Percentiles rank a stretch among this genome's conserved stretches.
These are phyloP conservation scores for Pythium aristosporum DNA, from an alignment of 352 stramenopile genomes.

Conservation along the genomic window DNA sequence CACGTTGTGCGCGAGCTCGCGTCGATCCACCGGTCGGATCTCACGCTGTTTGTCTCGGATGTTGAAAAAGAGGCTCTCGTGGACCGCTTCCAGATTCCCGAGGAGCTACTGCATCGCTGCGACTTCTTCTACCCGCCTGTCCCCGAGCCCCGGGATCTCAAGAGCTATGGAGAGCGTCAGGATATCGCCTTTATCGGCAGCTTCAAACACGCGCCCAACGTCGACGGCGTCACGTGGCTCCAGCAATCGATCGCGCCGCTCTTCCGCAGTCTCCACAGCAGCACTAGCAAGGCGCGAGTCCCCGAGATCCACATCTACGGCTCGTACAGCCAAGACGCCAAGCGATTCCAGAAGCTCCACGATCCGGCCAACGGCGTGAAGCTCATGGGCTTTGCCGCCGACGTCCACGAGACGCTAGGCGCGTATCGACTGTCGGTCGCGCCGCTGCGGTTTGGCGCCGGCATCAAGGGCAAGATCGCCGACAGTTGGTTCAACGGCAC, in stretches of 20 bases:
- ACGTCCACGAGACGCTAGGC: constrained; percentile 71
- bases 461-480: constrained; percentile 95
- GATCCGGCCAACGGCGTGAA: constrained; percentile 48
- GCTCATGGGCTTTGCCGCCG: constrained; percentile 79
- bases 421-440: constrained; percentile 81
- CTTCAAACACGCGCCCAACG: constrained; percentile 92
- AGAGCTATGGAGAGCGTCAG: constrained; percentile 39
- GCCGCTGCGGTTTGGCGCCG: constrained; percentile 91
- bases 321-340: constrained; percentile 57
- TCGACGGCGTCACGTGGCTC: constrained; percentile 86
- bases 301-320: constrained; percentile 87
- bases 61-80: constrained; percentile 59
- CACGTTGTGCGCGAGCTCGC: constrained; percentile 72
- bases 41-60: constrained; percentile 76
- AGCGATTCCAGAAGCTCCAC: constrained; percentile 50
- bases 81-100: constrained; percentile 59
- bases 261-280: constrained; percentile 41
- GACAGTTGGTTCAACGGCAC: constrained; percentile 91
- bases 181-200: constrained; percentile 90
- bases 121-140: constrained; percentile 70
- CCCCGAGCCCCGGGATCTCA: constrained; percentile 24
- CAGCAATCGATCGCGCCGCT: constrained; percentile 39
- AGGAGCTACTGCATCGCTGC: constrained; percentile 42
- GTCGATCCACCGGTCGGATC: constrained; percentile 71
- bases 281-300: constrained; percentile 2